Base-by-base conservation (phyloP, 2,329 filamentous ascomycete species). In the Thelonectria discophora region DNA sequence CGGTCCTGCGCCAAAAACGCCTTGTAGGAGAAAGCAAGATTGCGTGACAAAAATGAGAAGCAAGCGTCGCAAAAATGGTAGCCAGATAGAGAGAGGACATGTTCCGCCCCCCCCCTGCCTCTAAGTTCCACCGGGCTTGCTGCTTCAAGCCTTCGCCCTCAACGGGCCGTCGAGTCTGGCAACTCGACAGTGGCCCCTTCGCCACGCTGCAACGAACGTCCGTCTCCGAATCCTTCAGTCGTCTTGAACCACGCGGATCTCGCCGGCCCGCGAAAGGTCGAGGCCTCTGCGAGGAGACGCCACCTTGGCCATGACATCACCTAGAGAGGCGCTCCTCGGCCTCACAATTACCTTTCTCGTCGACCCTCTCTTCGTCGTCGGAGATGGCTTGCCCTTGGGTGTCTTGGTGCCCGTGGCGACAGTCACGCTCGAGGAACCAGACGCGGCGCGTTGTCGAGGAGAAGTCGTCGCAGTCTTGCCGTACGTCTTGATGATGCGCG, bases 401-500 rank as follows among this genome's bases (percentile, higher is more conserved):
- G 15, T 55, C 50, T 61, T 62, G 39, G 55, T 55, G 8, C 55
- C 51, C 27, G 51, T 49, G n/a, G 59, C 58, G 42, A 71, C 57
- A 11, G 66, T 65, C n/a, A 68, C 62, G 37, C 63, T 68, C 12
- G 71, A 69, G 45, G 67, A 62, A 24, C 59, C 50, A 13, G 61
- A 65, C 3, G 66, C 56, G 39, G 56, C 54, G 39, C 69, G 65
- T 60, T 71, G 70, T n/a, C 53, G 58, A 17, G 68, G 64, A 45
- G 70, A 67, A 55, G 68, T 65, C 21, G 63, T 37, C 27, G 27
- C 5, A 7, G 65, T 55, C 65, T 69, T 68, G 42, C 64, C 62
- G 34, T 74, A 74, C 6, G 73, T 72, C 55, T 73, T 72, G n/a
- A 72, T 70, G n/a, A 73, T 67, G 3, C 71, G 70, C 45, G 67